Percentiles rank a stretch among this genome's conserved stretches.
These are phyloP conservation scores for Aspergillus felis DNA, from an alignment of 2,329 filamentous ascomycete genomes.

Conservation along the genomic window DNA sequence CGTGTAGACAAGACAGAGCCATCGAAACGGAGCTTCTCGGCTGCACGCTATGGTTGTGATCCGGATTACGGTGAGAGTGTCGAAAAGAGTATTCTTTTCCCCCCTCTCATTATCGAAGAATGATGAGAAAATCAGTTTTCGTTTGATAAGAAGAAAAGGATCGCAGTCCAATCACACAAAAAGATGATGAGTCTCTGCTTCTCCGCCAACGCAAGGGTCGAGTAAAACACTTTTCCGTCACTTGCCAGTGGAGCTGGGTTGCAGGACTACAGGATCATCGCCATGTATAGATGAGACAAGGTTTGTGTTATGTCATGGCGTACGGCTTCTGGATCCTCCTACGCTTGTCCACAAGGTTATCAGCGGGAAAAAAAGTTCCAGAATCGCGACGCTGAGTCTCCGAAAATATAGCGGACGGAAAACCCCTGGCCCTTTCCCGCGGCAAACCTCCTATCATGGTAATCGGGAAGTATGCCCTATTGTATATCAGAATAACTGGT, in stretches of 20 bases:
- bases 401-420: slow-evolving; percentile 26
- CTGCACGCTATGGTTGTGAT: slow-evolving; percentile 63
- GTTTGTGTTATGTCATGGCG: slow-evolving; percentile 23
- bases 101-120: slow-evolving; percentile 40
- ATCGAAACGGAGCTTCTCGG: slow-evolving; percentile 59
- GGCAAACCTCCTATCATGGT: slow-evolving; percentile 25
- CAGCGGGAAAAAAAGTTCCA: slow-evolving; percentile 24
- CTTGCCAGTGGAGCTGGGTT: slow-evolving; percentile 18
- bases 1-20: slow-evolving; percentile 55
- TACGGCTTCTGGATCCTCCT: slow-evolving; percentile 19
- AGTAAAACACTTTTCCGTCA: slow-evolving; percentile 17
- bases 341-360: slow-evolving; percentile 26
- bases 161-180: slow-evolving; percentile 17
- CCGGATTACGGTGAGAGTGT: slow-evolving; percentile 61
- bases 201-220: slow-evolving; percentile 16
- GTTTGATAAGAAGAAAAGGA: slow-evolving; percentile 28
- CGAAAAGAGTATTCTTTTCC: slow-evolving; percentile 50
- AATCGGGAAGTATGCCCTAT: slow-evolving; percentile 14
- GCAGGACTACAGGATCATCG: slow-evolving; percentile 10
- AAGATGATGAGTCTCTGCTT: slow-evolving; percentile 13
- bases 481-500: slow-evolving; percentile 30
- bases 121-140: slow-evolving; percentile 21
- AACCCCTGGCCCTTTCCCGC: slow-evolving; percentile 31
- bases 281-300: slow-evolving; percentile 1
- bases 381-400: slow-evolving; percentile 19